Percentiles rank a stretch among this genome's conserved stretches.
These are phyloP conservation scores for Lavandula angustifolia DNA, from an alignment of 257 asterid genomes.

Conservation along the genomic window DNA sequence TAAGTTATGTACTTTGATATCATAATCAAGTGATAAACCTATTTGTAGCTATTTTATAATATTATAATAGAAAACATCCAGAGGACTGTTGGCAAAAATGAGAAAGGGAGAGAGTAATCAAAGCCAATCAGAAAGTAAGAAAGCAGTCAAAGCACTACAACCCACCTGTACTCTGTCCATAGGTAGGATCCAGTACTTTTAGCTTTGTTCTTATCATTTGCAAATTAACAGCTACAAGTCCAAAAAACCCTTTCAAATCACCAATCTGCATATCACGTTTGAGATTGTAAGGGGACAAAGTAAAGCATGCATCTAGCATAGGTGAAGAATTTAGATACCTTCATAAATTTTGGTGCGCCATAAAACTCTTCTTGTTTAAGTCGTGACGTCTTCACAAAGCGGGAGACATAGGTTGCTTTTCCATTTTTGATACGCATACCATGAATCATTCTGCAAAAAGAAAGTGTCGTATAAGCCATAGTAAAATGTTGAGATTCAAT, in stretches of 20 bases:
- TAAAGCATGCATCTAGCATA: background rate
- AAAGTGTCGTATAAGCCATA: slow-evolving; percentile 18
- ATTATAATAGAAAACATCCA: background rate
- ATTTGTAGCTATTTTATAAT: background rate
- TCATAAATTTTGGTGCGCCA: slow-evolving; percentile 86
- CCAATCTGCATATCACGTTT: slow-evolving; percentile 68
- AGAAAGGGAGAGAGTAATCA: too few species aligned
- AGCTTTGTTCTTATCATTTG: slow-evolving; percentile 71
- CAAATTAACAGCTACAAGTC: slow-evolving; percentile 68
- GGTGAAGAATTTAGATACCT: slow-evolving; percentile 46
- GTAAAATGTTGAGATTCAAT: slow-evolving; percentile 9
- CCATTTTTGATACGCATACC: slow-evolving; percentile 94
- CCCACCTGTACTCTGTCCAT: slow-evolving; percentile 82
- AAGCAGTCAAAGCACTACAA: slow-evolving; percentile 20
- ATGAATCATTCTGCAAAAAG: slow-evolving; percentile 80
- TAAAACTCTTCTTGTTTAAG: slow-evolving; percentile 85
- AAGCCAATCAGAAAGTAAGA: slow-evolving; percentile 14
- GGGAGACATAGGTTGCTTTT: slow-evolving; percentile 89
- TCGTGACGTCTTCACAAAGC: slow-evolving; percentile 84
- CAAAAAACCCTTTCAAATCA: slow-evolving; percentile 84
- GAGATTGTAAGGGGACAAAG: slow-evolving; percentile 11
- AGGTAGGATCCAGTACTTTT: slow-evolving; percentile 71
- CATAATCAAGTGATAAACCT: slow-evolving; percentile 17
- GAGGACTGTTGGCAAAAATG: too few species aligned
- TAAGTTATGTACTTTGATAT: background rate